Evolutionary conservation across 208 protist genomes (phyloP).

Genomic region (Acanthamoeba triangularis): DNA sequence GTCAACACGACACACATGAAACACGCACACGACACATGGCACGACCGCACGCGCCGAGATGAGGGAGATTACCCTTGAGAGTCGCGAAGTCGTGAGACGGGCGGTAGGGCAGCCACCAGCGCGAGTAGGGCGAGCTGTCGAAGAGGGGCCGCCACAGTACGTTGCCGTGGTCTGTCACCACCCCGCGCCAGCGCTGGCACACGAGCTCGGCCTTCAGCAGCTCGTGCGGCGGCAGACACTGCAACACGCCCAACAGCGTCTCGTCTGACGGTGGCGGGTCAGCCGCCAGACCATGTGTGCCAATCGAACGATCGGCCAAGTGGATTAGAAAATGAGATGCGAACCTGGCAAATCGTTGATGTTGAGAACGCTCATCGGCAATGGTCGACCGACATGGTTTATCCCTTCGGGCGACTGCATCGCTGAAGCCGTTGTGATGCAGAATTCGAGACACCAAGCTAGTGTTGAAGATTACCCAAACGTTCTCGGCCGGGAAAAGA

Average conservation of each 20-base stretch:
- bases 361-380: background rate
- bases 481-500: too few relatives aligned
- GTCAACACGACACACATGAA: background rate
- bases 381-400: too few relatives aligned
- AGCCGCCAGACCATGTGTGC: background rate
- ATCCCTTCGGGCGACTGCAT: background rate
- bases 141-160: background rate
- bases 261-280: background rate
- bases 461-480: too few relatives aligned
- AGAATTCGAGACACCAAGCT: background rate
- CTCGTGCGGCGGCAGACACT: background rate
- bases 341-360: slow-evolving; percentile 27
- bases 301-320: background rate
- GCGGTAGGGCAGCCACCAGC: slow-evolving; percentile 27
- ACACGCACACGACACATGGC: background rate
- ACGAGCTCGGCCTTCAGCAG: slow-evolving; percentile 54
- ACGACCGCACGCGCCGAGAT: background rate
- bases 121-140: background rate
- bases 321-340: background rate
- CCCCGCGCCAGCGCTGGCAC: slow-evolving; percentile 44
- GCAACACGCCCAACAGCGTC: background rate
- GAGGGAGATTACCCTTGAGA: background rate
- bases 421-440: background rate
- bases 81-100: background rate
- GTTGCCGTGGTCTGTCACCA: background rate